phyloP scores from a whole-genome alignment of 306 rosid genomes.

The Trifolium pratense region DNA sequence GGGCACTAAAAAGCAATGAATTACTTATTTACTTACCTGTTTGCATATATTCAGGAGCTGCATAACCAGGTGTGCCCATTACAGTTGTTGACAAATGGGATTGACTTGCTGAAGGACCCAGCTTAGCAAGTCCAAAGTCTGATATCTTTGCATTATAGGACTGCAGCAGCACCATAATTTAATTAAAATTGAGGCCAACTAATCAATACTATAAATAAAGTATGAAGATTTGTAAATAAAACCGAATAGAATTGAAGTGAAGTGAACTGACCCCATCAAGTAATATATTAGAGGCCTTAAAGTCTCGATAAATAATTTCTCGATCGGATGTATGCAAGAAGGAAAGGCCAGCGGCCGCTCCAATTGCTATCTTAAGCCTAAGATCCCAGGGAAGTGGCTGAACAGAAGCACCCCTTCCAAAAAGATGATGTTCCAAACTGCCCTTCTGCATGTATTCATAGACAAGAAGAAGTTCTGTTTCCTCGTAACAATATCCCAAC shows the following conservation, averaged over 20 bases:
- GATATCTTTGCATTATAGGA: conserved; percentile 86
- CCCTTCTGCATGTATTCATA: conserved; percentile 97
- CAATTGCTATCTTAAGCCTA: conserved; percentile 90
- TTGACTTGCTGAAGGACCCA: conserved; percentile 96
- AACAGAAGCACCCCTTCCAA: conserved; percentile 92
- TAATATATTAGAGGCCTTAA: conserved; percentile 93
- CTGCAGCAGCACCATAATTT: conserved; percentile 52
- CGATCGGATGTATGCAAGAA: conserved; percentile 90
- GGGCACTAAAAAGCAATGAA: not conserved
- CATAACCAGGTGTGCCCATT: conserved; percentile 97
- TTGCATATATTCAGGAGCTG: conserved; percentile 94
- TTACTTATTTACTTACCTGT: conserved; percentile 56
- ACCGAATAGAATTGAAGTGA: not conserved
- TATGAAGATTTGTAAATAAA: not conserved
- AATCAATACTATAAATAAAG: not conserved
- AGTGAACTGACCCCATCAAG: conserved; percentile 76
- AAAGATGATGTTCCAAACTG: conserved; percentile 87
- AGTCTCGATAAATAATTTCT: conserved; percentile 91
- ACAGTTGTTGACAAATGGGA: conserved; percentile 94
- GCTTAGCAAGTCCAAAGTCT: conserved; percentile 94
- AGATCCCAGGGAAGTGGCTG: conserved; percentile 83
- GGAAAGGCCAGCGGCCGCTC: conserved; percentile 91
- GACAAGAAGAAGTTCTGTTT: conserved; percentile 71
- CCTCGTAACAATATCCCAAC: conserved; percentile 89
- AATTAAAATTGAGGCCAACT: not conserved